phyloP scores from a whole-genome alignment of 2,329 filamentous ascomycete genomes.

The Fusarium anthophilum region DNA sequence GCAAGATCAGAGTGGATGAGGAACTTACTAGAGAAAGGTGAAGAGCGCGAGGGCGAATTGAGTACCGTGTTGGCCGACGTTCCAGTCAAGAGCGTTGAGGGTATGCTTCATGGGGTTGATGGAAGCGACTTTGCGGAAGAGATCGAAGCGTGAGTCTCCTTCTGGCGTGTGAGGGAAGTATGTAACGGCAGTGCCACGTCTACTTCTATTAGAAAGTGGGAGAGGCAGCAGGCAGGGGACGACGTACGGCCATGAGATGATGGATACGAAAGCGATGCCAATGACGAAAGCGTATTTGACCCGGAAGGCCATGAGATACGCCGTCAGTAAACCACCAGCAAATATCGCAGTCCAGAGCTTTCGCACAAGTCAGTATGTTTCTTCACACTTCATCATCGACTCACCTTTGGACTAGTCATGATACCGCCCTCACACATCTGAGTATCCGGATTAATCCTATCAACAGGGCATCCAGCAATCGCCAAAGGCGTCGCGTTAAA shows the following conservation, averaged over 20 bases:
- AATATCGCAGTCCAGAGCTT: slow-evolving; percentile 82
- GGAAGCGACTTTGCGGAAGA: slow-evolving; percentile 82
- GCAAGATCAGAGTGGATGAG: too few relatives aligned
- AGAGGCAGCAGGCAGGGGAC: accelerated
- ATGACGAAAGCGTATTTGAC: slow-evolving; percentile 83
- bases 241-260: slow-evolving; percentile 81
- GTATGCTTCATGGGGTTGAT: slow-evolving; percentile 77
- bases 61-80: slow-evolving; percentile 68
- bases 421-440: slow-evolving; percentile 34
- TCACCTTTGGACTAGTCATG: slow-evolving; percentile 35
- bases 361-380: background rate
- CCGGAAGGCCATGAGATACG: slow-evolving; percentile 79
- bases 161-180: slow-evolving; percentile 76
- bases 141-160: slow-evolving; percentile 75
- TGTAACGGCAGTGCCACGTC: slow-evolving; percentile 68
- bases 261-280: slow-evolving; percentile 79
- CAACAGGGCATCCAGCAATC: slow-evolving; percentile 70
- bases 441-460: slow-evolving; percentile 16
- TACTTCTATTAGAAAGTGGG: background rate
- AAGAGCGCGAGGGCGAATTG: slow-evolving; percentile 80
- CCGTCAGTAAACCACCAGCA: slow-evolving; percentile 78
- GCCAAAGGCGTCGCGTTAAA: slow-evolving; percentile 69
- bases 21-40: slow-evolving; percentile 69
- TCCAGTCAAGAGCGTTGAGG: slow-evolving; percentile 75
- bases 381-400: accelerated